Conservation (phyloP, 2,329 filamentous ascomycete species). For the Tolypocladium ophioglossoides region DNA sequence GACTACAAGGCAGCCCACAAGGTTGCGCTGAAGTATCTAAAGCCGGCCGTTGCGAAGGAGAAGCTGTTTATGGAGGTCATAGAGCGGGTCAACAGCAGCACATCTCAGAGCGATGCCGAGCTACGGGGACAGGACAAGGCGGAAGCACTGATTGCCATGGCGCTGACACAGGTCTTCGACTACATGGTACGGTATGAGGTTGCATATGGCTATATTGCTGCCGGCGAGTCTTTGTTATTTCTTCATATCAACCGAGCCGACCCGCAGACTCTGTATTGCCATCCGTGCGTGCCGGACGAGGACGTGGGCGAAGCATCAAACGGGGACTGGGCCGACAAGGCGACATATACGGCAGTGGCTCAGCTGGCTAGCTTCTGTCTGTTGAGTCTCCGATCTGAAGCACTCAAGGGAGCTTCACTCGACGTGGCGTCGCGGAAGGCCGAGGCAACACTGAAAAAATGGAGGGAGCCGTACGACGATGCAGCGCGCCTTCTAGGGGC, state of each 20-base stretch:
- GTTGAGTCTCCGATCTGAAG: slow-evolving; percentile 9
- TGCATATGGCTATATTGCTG: slow-evolving; percentile 14
- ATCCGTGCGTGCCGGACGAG: slow-evolving; percentile 6
- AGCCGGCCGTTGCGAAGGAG: slow-evolving; percentile 3
- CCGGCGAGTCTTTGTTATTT: slow-evolving; percentile 13
- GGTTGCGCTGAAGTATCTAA: neutral
- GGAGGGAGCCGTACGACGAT: slow-evolving; percentile 10
- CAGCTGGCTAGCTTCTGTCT: slow-evolving; percentile 11
- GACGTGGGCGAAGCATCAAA: slow-evolving; percentile 5
- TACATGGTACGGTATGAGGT: slow-evolving; percentile 10
- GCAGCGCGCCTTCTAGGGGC: too few relatives aligned
- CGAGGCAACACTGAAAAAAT: slow-evolving; percentile 6
- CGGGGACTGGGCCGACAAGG: slow-evolving; percentile 1
- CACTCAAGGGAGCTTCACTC: slow-evolving; percentile 6
- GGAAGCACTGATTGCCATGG: slow-evolving; percentile 9
- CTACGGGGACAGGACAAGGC: neutral
- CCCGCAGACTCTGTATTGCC: slow-evolving; percentile 7
- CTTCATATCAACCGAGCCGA: slow-evolving; percentile 9
- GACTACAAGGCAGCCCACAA: slow-evolving; percentile 7
- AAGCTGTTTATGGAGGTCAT: slow-evolving; percentile 6
- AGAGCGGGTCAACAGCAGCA: slow-evolving; percentile 2
- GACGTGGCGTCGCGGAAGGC: slow-evolving; percentile 4
- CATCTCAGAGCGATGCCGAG: neutral
- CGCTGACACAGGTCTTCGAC: slow-evolving; percentile 10
- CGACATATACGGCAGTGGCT: slow-evolving; percentile 9